Evolutionary conservation across 2,329 filamentous ascomycete species (phyloP).

Genomic region (Ophiostoma piceae): DNA sequence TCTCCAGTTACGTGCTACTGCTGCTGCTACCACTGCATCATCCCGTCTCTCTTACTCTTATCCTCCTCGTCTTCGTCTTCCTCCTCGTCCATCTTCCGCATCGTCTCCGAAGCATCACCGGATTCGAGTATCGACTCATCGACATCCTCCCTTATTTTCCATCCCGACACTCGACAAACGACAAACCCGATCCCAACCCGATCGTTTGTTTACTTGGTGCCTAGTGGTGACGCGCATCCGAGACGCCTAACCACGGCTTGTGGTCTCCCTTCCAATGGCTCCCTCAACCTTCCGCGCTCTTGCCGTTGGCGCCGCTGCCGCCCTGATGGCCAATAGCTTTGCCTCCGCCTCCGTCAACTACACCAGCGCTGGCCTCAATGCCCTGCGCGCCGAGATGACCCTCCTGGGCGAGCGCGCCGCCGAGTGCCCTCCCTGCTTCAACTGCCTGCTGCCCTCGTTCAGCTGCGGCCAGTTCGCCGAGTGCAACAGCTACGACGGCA

Average conservation of each 20-base stretch:
- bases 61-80: not conserved
- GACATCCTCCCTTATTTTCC: not conserved
- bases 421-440: slow-evolving; percentile 84
- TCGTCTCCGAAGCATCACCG: not conserved
- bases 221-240: slow-evolving; percentile 6
- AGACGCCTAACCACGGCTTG: not conserved
- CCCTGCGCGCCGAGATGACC: slow-evolving; percentile 60
- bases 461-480: slow-evolving; percentile 83
- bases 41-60: slow-evolving; percentile 16
- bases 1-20: not conserved
- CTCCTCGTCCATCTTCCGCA: slow-evolving; percentile 13
- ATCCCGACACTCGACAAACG: not conserved
- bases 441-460: slow-evolving; percentile 91
- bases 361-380: slow-evolving; percentile 48
- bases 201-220: not conserved
- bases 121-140: not conserved
- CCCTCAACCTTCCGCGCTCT: slow-evolving; percentile 37
- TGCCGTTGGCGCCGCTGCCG: slow-evolving; percentile 40
- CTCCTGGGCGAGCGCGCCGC: slow-evolving; percentile 65
- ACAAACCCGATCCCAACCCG: not conserved
- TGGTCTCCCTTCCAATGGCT: slow-evolving; percentile 12
- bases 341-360: slow-evolving; percentile 48
- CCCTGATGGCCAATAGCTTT: slow-evolving; percentile 32
- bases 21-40: slow-evolving; percentile 10
- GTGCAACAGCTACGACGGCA: slow-evolving; percentile 85